Evolutionary conservation across 1,284 basidiomycete genomes (phyloP), one percentile per base, ranked within the genome.

Genomic region (Erythrobasidium hasegawianum): DNA sequence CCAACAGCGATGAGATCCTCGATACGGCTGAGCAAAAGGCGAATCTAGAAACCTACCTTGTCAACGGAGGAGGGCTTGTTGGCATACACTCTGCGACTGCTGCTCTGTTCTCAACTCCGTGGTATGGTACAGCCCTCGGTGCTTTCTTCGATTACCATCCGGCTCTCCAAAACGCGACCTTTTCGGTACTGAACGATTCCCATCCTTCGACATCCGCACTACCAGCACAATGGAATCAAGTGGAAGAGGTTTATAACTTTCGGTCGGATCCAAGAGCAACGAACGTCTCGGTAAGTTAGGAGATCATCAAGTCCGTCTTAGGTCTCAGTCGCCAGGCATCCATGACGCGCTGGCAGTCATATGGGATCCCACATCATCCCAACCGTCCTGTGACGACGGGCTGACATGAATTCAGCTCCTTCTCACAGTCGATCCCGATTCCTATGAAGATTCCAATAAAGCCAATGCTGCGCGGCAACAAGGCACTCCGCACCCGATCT

Each of bases 231-330:
- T 68, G 61, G 62, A 59, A 57, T 14, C 65, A 50, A 29, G 53
- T 55, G 13, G 67, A 68, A 22, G 67, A 68, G 24, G 67, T 68
- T 2, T 68, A 68, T 47, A 52, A 64, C n/a, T 68, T 62, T 56
- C 64, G 57, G 18, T 59, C 55, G n/a, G 57, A 68, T 56, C 67
- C 67, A 5, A 47, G 67, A 22, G 61, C 38, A 33, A 56, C 60
- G 8, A 65, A 68, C 45, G 60, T 68, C 2, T 57, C 67, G 18
- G 61, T 65, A 27, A 57, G 62, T 26, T 18, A 22, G 13, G 2
- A 33, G 10, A 38, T 47, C n/a, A 47, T 14, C 16, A 8, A 5
- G 16, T 8, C 16, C 8, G 43, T 24, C 14, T 47, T 14, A 10
- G 40, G 11, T 41, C 40, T 11, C 40, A n/a, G 40, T 41, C n/a